Percentiles rank a stretch among this genome's conserved stretches.
phyloP scores from a whole-genome alignment of 306 rosid species.

The Luffa acutangula region DNA sequence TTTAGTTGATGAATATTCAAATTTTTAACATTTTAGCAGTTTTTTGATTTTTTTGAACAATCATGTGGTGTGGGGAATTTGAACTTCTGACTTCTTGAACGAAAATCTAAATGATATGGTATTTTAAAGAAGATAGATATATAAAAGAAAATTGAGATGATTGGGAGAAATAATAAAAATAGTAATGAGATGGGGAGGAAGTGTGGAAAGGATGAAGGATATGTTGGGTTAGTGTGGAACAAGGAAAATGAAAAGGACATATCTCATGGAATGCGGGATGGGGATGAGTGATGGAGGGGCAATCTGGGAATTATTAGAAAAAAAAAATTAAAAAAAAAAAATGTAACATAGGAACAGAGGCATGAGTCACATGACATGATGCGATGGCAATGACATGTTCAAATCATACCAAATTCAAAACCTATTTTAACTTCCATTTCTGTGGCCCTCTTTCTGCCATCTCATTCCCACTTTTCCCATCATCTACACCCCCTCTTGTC shows the following conservation, averaged over 20 bases:
- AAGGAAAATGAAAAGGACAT: neutral
- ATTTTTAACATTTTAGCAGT: too few relatives aligned
- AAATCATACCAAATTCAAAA: neutral
- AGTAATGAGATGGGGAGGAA: neutral
- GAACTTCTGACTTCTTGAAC: too few relatives aligned
- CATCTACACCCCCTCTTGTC: neutral
- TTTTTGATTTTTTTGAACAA: too few relatives aligned
- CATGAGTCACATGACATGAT: slow-evolving; percentile 6
- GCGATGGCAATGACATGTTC: neutral
- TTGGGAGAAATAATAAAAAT: neutral
- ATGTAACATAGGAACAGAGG: neutral
- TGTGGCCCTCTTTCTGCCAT: neutral
- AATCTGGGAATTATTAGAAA: neutral
- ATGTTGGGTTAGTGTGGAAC: slow-evolving; percentile 14
- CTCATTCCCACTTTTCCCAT: neutral
- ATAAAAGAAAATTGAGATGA: too few relatives aligned
- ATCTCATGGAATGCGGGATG: slow-evolving; percentile 1
- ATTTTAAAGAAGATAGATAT: too few relatives aligned
- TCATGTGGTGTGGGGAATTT: too few relatives aligned
- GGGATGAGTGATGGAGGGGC: neutral
- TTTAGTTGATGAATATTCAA: too few relatives aligned
- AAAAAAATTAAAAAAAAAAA: neutral
- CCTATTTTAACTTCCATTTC: neutral
- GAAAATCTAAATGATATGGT: too few relatives aligned
- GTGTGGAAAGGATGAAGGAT: neutral